These are phyloP conservation scores for Annulohypoxylon maeteangense DNA, from an alignment of 495 filamentous ascomycete species.

Conservation along the genomic window DNA sequence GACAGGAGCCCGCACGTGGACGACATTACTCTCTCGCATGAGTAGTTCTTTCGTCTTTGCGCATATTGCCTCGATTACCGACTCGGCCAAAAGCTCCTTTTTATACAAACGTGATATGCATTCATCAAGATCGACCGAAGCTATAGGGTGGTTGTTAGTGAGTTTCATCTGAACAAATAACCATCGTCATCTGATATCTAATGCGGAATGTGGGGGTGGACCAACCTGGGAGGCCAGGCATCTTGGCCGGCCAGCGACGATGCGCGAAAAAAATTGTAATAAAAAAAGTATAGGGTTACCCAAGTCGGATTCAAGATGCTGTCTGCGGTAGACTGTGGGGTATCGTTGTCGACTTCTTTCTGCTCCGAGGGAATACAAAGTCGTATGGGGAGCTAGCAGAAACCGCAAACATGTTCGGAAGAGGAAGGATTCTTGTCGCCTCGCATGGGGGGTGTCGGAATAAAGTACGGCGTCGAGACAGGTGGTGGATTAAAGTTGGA, in stretches of 20 bases:
- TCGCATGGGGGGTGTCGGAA: constrained; percentile 45
- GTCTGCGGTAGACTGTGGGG: constrained; percentile 15
- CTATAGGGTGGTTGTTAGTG: constrained; percentile 56
- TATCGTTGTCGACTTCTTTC: constrained; percentile 38
- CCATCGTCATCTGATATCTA: constrained; percentile 5
- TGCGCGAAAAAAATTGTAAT: constrained; percentile 2
- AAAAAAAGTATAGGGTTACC: constrained; percentile 3
- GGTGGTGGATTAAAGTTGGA: background rate
- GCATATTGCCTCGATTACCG: constrained; percentile 98
- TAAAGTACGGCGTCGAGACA: background rate
- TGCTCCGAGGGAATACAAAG: constrained; percentile 47
- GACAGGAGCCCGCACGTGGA: constrained; percentile 93
- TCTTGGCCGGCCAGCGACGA: constrained; percentile 56
- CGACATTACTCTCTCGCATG: constrained; percentile 99
- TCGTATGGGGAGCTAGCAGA: constrained; percentile 44
- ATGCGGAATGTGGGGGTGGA: constrained; percentile 36
- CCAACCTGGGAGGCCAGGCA: constrained; percentile 91
- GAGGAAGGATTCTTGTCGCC: constrained; percentile 38
- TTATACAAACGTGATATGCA: constrained; percentile 95
- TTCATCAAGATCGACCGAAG: constrained; percentile 96
- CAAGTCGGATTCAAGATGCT: constrained; percentile 35
- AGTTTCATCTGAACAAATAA: constrained; percentile 14
- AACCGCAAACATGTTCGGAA: constrained; percentile 52
- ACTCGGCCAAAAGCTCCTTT: constrained; percentile 95
- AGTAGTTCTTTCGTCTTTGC: constrained; percentile 97